A percentile compares a stretch with the other conserved stretches of the same genome.
Conservation (phyloP, 768 basidiomycete species). For the Agaricus bisporus region DNA sequence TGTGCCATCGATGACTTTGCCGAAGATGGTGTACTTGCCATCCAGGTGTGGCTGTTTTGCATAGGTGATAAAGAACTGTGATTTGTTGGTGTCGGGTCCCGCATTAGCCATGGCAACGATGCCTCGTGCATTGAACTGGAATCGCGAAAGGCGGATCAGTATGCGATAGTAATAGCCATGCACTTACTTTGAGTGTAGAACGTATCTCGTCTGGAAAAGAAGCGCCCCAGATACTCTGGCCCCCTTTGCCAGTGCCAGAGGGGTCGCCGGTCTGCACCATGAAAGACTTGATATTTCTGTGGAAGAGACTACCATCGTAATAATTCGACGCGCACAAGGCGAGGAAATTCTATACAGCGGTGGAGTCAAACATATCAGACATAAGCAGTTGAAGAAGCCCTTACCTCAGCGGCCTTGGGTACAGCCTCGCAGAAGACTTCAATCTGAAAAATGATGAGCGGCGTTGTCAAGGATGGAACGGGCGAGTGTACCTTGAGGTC, state of each 20-base stretch:
- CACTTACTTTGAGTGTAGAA: conserved; percentile 82
- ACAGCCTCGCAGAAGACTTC: conserved; percentile 97
- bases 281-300: conserved; percentile 93
- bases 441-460: conserved; percentile 44
- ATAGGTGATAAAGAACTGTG: conserved; percentile 86
- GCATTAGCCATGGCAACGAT: conserved; percentile 98
- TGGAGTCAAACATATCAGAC: conserved; percentile 9
- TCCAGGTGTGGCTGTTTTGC: conserved; percentile 92
- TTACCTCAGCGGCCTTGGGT: conserved; percentile 90
- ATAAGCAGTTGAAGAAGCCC: conserved; percentile 7
- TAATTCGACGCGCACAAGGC: conserved; percentile 88
- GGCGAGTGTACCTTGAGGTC: conserved; percentile 73
- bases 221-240: conserved; percentile 93
- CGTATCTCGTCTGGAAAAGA: conserved; percentile 90
- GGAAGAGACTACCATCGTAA: conserved; percentile 82
- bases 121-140: conserved; percentile 90
- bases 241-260: conserved; percentile 87
- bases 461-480: conserved; percentile 2
- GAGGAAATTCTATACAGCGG: conserved; percentile 73
- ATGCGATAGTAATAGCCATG: conserved; percentile 12
- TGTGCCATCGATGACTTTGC: conserved; percentile 97
- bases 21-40: conserved; percentile 91
- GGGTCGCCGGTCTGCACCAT: conserved; percentile 95
- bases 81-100: conserved; percentile 91
- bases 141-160: conserved; percentile 17